phyloP scores from a whole-genome alignment of 345 rosid species.

The Citrus trifoliata region DNA sequence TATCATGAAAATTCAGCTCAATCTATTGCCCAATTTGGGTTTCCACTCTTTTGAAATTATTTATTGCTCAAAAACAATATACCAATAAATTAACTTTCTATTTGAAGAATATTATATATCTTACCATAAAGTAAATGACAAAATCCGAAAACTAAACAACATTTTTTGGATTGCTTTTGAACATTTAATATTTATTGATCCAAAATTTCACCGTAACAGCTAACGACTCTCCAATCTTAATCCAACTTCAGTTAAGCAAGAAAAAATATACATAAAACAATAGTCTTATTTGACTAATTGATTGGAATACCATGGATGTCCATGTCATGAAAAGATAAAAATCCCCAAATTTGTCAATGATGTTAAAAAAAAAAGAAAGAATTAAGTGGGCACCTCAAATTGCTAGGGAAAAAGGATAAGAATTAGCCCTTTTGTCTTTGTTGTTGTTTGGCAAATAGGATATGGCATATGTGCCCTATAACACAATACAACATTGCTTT shows the following conservation, averaged over 20 bases:
- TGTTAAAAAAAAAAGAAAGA: background rate
- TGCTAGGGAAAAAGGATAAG: conserved; percentile 1
- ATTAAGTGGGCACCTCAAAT: background rate
- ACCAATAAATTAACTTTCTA: background rate
- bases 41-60: background rate
- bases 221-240: background rate
- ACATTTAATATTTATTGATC: conserved; percentile 1
- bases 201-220: background rate
- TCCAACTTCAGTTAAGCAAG: background rate
- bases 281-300: conserved; percentile 1
- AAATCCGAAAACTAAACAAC: background rate
- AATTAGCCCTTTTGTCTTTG: background rate
- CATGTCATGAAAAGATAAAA: background rate
- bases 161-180: background rate
- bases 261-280: background rate
- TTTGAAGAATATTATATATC: background rate
- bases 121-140: background rate
- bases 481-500: background rate
- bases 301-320: background rate
- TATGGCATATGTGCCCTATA: conserved; percentile 1
- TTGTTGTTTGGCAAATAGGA: conserved; percentile 11
- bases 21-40: too few relatives aligned
- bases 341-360: background rate
- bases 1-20: too few relatives aligned
- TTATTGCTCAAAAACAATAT: background rate